These are phyloP conservation scores for Boletus sp. DNA, from an alignment of 768 basidiomycete species.

Conservation along the genomic window DNA sequence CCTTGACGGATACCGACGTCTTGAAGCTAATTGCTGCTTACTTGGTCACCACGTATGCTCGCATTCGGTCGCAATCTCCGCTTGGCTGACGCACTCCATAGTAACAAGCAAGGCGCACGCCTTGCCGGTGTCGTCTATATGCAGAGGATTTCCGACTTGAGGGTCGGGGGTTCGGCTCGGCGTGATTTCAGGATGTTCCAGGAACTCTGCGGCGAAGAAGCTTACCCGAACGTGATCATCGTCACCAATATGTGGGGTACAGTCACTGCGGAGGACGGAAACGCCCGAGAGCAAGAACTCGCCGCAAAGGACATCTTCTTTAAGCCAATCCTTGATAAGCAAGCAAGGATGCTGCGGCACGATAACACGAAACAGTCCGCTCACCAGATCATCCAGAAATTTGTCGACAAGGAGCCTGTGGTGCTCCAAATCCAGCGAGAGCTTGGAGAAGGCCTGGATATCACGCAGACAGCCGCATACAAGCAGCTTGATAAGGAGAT, in stretches of 20 bases:
- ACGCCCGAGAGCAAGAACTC: conserved; percentile 47
- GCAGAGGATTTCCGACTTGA: conserved; percentile 51
- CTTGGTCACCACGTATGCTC: conserved; percentile 32
- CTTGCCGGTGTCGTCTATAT: conserved; percentile 52
- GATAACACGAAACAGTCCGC: conserved; percentile 43
- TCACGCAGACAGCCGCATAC: conserved; percentile 55
- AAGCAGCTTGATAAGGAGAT: conserved; percentile 51
- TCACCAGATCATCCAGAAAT: conserved; percentile 41
- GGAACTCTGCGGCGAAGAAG: conserved; percentile 51
- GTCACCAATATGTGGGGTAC: conserved; percentile 55
- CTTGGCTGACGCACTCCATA: conserved; percentile 19
- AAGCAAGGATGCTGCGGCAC: conserved; percentile 45
- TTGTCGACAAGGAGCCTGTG: conserved; percentile 41
- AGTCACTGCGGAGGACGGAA: conserved; percentile 36
- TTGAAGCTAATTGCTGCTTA: conserved; percentile 48
- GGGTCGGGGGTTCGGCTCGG: conserved; percentile 47
- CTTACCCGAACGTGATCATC: conserved; percentile 50
- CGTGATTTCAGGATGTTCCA: conserved; percentile 53
- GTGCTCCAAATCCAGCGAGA: conserved; percentile 56
- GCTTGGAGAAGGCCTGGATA: conserved; percentile 44
- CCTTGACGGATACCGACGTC: conserved; percentile 48
- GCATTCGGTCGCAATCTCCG: background rate
- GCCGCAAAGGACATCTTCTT: conserved; percentile 43
- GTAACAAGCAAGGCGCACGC: conserved; percentile 36
- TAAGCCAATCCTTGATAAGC: conserved; percentile 47